Evolutionary conservation across 768 basidiomycete genomes (phyloP).

Genomic region (Gymnopilus dilepis): DNA sequence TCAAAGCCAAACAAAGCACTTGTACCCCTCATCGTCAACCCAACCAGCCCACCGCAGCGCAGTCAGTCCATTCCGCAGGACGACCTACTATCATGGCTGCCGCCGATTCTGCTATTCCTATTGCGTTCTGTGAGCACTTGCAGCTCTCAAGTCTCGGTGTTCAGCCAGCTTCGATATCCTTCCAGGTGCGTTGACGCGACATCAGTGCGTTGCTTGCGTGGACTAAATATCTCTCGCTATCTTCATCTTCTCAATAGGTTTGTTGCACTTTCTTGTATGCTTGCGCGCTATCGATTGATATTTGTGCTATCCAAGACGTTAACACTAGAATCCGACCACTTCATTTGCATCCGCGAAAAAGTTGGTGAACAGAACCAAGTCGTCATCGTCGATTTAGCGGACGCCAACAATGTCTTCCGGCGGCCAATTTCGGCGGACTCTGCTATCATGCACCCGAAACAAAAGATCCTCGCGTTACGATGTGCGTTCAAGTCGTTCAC

Average conservation of each 20-base stretch:
- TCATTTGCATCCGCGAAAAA: constrained; percentile 97
- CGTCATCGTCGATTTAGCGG: constrained; percentile 96
- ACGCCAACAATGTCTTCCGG: constrained; percentile 96
- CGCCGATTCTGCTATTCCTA: constrained; percentile 71
- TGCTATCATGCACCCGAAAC: constrained; percentile 96
- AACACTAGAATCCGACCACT: constrained; percentile 97
- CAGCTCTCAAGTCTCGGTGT: constrained; percentile 96
- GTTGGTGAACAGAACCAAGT: constrained; percentile 96
- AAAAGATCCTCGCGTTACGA: constrained; percentile 97
- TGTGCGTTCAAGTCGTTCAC: constrained; percentile 50
- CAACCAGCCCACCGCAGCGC: constrained; percentile 20
- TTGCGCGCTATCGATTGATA: background rate
- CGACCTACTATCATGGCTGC: constrained; percentile 43
- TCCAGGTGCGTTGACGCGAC: constrained; percentile 74
- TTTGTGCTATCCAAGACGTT: constrained; percentile 60
- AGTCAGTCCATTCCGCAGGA: constrained; percentile 31
- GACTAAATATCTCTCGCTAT: constrained; percentile 31
- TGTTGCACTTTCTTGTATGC: constrained; percentile 20
- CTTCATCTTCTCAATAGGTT: constrained; percentile 34
- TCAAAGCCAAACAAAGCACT: constrained; percentile 19
- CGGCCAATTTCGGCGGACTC: constrained; percentile 98
- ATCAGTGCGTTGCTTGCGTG: constrained; percentile 36
- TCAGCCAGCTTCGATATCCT: constrained; percentile 96
- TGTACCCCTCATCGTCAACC: constrained; percentile 23
- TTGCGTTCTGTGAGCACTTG: constrained; percentile 87